phyloP scores from a whole-genome alignment of 805 yeast species.

The Metschnikowia borealis region DNA sequence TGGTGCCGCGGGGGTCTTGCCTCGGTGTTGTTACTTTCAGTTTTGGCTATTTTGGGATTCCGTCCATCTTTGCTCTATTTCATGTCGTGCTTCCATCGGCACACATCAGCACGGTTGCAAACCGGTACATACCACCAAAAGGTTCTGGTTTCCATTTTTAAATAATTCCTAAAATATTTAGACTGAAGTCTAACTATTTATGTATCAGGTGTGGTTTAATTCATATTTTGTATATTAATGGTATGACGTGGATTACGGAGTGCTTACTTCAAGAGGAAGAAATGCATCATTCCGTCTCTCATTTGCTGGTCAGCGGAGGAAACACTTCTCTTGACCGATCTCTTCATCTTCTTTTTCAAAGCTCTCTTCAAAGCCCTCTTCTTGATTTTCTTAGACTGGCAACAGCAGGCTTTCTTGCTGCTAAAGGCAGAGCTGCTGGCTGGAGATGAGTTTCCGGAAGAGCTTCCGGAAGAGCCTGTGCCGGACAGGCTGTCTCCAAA shows the following conservation, averaged over 20 bases:
- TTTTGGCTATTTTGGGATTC: background rate
- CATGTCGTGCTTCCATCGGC: background rate
- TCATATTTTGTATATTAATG: conserved; percentile 1
- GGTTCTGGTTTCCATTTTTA: too few relatives aligned
- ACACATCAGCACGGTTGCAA: too few relatives aligned
- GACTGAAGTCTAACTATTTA: too few relatives aligned
- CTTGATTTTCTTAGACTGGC: conserved; percentile 17
- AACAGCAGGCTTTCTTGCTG: conserved; percentile 22
- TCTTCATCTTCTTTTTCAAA: conserved; percentile 18
- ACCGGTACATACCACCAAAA: too few relatives aligned
- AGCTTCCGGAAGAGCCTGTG: conserved; percentile 4
- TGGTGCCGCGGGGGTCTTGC: background rate
- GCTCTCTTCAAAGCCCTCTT: conserved; percentile 24
- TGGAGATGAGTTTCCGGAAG: conserved; percentile 5
- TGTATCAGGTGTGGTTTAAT: background rate
- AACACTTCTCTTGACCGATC: conserved; percentile 21
- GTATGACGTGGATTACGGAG: conserved; percentile 1
- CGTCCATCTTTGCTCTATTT: background rate
- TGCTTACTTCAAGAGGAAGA: conserved; percentile 12
- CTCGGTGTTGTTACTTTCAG: background rate
- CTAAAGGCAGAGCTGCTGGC: conserved; percentile 7
- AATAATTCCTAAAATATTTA: too few relatives aligned
- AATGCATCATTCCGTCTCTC: conserved; percentile 12
- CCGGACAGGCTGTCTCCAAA: conserved; percentile 10
- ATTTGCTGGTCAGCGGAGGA: conserved; percentile 7